Percentiles rank a stretch among this genome's conserved stretches.
phyloP scores from a whole-genome alignment of 306 rosid genomes.

The Medicago arabica region DNA sequence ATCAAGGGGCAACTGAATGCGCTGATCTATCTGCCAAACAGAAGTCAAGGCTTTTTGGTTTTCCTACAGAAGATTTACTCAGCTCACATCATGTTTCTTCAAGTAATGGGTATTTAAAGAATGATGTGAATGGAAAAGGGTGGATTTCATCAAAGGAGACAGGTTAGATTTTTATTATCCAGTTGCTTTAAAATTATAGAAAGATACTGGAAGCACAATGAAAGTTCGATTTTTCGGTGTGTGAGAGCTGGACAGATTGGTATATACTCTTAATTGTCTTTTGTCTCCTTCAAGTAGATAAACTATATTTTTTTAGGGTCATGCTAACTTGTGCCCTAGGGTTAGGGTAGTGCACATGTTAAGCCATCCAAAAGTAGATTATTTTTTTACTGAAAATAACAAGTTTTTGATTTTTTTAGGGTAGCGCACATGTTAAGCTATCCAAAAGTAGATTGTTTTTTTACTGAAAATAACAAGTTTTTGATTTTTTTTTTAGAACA shows the following conservation, averaged over 20 bases:
- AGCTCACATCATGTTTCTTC: slow-evolving; percentile 52
- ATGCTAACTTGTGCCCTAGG: too few relatives aligned
- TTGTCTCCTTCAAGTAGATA: slow-evolving; percentile 6
- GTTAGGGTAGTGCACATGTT: too few relatives aligned
- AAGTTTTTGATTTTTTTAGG: too few relatives aligned
- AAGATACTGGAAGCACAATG: slow-evolving; percentile 15
- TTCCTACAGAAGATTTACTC: slow-evolving; percentile 55
- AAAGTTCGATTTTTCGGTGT: slow-evolving; percentile 9
- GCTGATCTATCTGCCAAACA: slow-evolving; percentile 54
- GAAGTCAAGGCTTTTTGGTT: slow-evolving; percentile 53
- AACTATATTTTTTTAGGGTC: not conserved
- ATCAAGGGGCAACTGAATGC: slow-evolving; percentile 53
- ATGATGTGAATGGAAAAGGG: slow-evolving; percentile 53
- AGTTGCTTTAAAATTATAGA: slow-evolving; percentile 23
- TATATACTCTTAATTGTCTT: slow-evolving; percentile 4
- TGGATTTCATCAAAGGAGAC: slow-evolving; percentile 67
- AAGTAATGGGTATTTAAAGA: slow-evolving; percentile 55
- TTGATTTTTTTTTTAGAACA: too few relatives aligned
- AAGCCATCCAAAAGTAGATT: too few relatives aligned
- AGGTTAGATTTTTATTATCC: slow-evolving; percentile 56
- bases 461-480: too few relatives aligned
- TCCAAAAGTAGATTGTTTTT: too few relatives aligned
- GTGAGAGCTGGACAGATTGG: slow-evolving; percentile 36
- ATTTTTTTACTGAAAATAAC: too few relatives aligned
- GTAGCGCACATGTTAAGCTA: too few relatives aligned